Evolutionary conservation across 148 eudicot species (phyloP).

Genomic region (Chenopodium quinoa): DNA sequence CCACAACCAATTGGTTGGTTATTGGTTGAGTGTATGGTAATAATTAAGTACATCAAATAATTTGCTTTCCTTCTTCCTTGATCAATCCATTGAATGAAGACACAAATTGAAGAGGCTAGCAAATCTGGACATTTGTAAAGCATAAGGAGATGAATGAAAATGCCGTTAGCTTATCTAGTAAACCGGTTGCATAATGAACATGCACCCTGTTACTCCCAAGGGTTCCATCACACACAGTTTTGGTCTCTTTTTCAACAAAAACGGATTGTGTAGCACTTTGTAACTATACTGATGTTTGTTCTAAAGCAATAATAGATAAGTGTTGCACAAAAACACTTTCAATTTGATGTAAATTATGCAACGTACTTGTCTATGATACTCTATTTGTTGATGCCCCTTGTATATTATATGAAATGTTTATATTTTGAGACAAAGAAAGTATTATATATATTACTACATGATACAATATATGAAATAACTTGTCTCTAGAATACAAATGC

Average conservation of each 20-base stretch:
- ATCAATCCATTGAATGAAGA: background rate
- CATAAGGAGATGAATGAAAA: background rate
- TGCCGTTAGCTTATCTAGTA: background rate
- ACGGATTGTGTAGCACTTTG: background rate
- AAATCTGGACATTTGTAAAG: background rate
- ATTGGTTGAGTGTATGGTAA: too few relatives aligned
- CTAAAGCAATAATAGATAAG: background rate
- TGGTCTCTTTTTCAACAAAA: background rate
- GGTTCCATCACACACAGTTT: background rate
- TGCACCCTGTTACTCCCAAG: background rate
- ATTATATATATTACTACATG: too few relatives aligned
- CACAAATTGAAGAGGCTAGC: background rate
- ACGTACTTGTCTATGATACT: background rate
- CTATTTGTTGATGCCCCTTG: background rate
- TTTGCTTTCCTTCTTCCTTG: too few relatives aligned
- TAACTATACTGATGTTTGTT: background rate
- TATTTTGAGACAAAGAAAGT: too few relatives aligned
- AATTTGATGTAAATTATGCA: background rate
- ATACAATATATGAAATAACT: too few relatives aligned
- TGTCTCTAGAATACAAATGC: too few relatives aligned
- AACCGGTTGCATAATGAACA: background rate
- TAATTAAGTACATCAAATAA: too few relatives aligned
- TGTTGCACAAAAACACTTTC: too few relatives aligned
- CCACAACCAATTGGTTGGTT: too few relatives aligned
- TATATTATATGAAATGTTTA: too few relatives aligned